phyloP scores from a whole-genome alignment of 176 grass and related monocot genomes.

The Phoenix dactylifera region DNA sequence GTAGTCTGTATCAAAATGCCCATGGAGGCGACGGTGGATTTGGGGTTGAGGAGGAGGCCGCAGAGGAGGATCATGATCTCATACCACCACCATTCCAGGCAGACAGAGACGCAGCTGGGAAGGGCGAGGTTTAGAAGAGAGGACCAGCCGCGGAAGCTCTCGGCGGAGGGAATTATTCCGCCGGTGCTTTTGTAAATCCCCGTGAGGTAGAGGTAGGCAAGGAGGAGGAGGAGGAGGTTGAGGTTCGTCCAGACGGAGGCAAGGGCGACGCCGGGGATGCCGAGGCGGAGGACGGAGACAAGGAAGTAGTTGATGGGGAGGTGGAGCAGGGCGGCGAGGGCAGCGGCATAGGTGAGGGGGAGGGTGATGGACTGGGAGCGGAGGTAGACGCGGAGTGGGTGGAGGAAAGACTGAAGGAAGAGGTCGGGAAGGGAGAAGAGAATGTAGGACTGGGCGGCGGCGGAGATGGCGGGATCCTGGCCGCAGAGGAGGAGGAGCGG shows the following conservation, averaged over 20 bases:
- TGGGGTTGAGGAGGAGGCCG: slow-evolving; percentile 66
- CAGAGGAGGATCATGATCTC: slow-evolving; percentile 98
- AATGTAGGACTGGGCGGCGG: slow-evolving; percentile 69
- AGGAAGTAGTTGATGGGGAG: slow-evolving; percentile 74
- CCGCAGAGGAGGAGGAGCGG: slow-evolving; percentile 72
- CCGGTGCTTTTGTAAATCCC: slow-evolving; percentile 48
- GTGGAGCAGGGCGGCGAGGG: slow-evolving; percentile 62
- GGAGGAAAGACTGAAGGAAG: slow-evolving; percentile 58
- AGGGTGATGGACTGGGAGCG: slow-evolving; percentile 76
- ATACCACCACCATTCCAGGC: slow-evolving; percentile 99
- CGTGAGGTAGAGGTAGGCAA: slow-evolving; percentile 40
- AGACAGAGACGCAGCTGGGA: slow-evolving; percentile 82
- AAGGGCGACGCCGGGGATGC: slow-evolving; percentile 51
- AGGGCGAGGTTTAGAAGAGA: slow-evolving; percentile 52
- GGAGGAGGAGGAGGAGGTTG: slow-evolving; percentile 67
- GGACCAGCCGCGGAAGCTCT: slow-evolving; percentile 63
- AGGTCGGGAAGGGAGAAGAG: slow-evolving; percentile 66
- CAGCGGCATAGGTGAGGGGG: slow-evolving; percentile 54
- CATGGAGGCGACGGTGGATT: slow-evolving; percentile 81
- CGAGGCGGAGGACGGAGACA: slow-evolving; percentile 52
- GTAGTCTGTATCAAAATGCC: slow-evolving; percentile 92
- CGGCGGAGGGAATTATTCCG: slow-evolving; percentile 35
- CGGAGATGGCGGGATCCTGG: slow-evolving; percentile 57
- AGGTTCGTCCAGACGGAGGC: slow-evolving; percentile 59
- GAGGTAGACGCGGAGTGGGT: slow-evolving; percentile 70